A percentile compares a stretch with the other conserved stretches of the same genome.
Conservation (phyloP, 1,284 basidiomycete species). For the Thecaphora thlaspeos region DNA sequence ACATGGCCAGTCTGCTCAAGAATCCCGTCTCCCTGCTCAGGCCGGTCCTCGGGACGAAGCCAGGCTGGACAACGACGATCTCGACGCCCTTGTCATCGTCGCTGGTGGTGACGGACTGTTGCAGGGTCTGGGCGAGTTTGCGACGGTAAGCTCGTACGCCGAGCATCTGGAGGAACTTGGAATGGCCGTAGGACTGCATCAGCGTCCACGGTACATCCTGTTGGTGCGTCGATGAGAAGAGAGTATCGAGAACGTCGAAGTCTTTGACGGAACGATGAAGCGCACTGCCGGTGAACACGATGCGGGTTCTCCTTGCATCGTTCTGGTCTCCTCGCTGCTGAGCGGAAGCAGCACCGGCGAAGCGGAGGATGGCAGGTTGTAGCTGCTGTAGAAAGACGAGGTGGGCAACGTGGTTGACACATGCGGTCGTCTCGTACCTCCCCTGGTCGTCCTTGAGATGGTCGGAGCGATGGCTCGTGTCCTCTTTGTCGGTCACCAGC, state of each 20-base stretch:
- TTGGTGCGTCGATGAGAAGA: conserved; percentile 12
- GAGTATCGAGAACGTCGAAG: conserved; percentile 9
- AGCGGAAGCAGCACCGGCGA: no score
- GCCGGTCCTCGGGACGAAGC: conserved; percentile 29
- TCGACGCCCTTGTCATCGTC: conserved; percentile 8
- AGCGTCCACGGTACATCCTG: conserved; percentile 10
- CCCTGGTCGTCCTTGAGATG: conserved; percentile 12
- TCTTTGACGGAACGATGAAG: conserved; percentile 27
- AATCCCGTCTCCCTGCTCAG: conserved; percentile 16
- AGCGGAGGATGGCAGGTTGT: conserved; percentile 7
- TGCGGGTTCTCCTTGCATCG: conserved; percentile 11
- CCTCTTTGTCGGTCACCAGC: conserved; percentile 12
- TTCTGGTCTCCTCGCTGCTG: no score
- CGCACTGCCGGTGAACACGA: conserved; percentile 37
- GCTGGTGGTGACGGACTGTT: not conserved
- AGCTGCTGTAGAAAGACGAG: conserved; percentile 30
- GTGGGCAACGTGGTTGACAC: conserved; percentile 35
- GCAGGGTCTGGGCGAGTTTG: conserved; percentile 2
- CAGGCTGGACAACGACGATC: conserved; percentile 29
- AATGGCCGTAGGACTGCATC: conserved; percentile 26
- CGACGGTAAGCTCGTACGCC: conserved; percentile 28
- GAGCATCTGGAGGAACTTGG: conserved; percentile 39
- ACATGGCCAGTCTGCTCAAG: conserved; percentile 22
- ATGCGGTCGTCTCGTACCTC: conserved; percentile 27
- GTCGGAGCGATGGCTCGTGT: conserved; percentile 8